Base-by-base conservation (phyloP, 768 basidiomycete species). In the Auriscalpium vulgare region DNA sequence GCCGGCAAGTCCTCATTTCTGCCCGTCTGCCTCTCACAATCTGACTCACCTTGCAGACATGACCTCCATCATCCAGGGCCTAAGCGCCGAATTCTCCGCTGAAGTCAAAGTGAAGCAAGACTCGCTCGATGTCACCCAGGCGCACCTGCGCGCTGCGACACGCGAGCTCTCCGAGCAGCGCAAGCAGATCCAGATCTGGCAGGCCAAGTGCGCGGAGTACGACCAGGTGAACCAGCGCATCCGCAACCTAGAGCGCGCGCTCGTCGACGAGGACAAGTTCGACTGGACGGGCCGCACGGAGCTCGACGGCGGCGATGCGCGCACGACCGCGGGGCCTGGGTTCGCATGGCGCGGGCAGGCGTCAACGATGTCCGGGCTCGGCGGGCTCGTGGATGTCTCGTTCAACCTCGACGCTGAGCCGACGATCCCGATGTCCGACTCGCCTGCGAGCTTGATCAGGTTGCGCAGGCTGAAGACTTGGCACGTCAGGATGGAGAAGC, bases 21-120 rank as follows among this genome's bases (percentile, higher is more conserved):
- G 47, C 29, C 10, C 52, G 1, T 37, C 4, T 14, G 37, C 23
- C n/a, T 35, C 38, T 29, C 9, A 57, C 45, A 44, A 55, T 69
- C 55, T 65, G n/a, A 9, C 34, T 5, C 44, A 10, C 56, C 2
- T 9, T 55, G 17, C 60, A 92, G 93, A 94, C 59, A 87, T 98
- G 78, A 88, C 88, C 1, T 61, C 79, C 0, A 91, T 95, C 81
- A 85, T 99, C 47, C 84, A 90, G 68, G 75, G 74, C 47, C 79
- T 98, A 7, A 82, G 84, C 55, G 67, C 77, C 6, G 91, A 95
- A 38, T 97, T 95, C 70, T 78, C 85, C 46, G 61, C 78, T 21
- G 97, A 99, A 70, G 80, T 97, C 60, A 86, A 88, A 66, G 70
- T 79, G 17, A 97, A 97, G 67, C 86, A 93, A 69, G 91, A 92